Base-by-base conservation (phyloP, 257 asterid species). In the Knoxia roxburghii region DNA sequence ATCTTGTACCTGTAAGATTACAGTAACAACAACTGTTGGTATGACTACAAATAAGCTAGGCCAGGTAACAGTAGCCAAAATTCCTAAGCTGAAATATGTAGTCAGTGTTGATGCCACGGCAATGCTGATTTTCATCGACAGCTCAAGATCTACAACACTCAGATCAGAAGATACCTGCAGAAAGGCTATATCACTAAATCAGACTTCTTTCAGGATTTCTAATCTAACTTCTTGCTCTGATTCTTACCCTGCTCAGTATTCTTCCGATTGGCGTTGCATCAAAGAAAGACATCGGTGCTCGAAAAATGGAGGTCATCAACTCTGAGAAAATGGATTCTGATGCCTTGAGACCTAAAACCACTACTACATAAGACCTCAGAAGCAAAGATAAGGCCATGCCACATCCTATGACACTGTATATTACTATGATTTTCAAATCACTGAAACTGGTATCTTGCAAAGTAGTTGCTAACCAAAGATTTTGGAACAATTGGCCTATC, bases 241-340 rank as follows among this genome's bases (percentile, higher is more conserved):
- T 63, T 40, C 67, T 71, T 75, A 80, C 87, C 81, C 85, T 80
- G 48, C 82, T 83, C 35, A 83, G 61, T 56, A 83, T 80, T 72
- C 88, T 73, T 72, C 88, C 88, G n/a, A 78, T 66, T 48, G 85
- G 88, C 1, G 85, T 83, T 37, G 88, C 78, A 70, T 83, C 82
- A 14, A 75, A 80, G 69, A 75, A 83, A 6, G 84, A 68, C 88
- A 83, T 80, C 20, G 88, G 84, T 57, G 85, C 84, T 20, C 79
- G 80, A 49, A 83, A 75, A 64, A 79, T 67, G 70, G 89, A 81
- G 55, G 33, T 71, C 73, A 79, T 33, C 30, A 84, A 51, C 73
- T 75, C 76, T 0, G 73, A 68, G 68, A 77, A 84, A 23, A 79
- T 67, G 12, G 83, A 66, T 46, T 61, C 46, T 55, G 89, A 81